Conservation (phyloP, 768 basidiomycete species). For the Leucosporidium creatinivorum region DNA sequence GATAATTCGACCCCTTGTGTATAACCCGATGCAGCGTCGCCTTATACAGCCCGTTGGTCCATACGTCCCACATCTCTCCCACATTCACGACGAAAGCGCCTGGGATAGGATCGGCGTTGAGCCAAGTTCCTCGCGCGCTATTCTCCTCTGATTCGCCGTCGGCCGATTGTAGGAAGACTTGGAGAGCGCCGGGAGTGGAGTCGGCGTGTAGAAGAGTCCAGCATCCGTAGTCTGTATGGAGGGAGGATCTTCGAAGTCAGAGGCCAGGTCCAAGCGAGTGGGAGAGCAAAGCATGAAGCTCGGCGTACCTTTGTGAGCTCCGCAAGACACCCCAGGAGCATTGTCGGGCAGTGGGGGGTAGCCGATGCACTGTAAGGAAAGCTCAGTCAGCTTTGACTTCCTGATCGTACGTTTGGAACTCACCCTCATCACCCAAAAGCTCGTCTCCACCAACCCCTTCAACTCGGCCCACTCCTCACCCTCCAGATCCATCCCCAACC, state of each 20-base stretch:
- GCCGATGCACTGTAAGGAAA: constrained; percentile 53
- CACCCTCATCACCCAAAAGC: constrained; percentile 58
- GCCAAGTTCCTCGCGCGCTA: constrained; percentile 50
- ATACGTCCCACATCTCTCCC: constrained; percentile 85
- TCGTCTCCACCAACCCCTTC: constrained; percentile 64
- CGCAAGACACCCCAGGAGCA: constrained; percentile 78
- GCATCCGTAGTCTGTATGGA: constrained; percentile 75
- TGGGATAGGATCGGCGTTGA: constrained; percentile 72
- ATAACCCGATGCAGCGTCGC: constrained; percentile 86
- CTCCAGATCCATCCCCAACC: constrained; percentile 61
- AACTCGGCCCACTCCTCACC: constrained; percentile 58
- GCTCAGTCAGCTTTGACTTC: neutral
- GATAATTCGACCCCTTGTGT: constrained; percentile 65
- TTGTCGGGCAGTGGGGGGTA: constrained; percentile 78
- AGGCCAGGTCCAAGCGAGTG: neutral
- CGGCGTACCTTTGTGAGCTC: constrained; percentile 67
- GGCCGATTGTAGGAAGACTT: constrained; percentile 53
- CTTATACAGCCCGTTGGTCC: constrained; percentile 78
- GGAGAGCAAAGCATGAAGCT: neutral
- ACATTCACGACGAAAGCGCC: constrained; percentile 85
- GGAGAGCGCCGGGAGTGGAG: constrained; percentile 67
- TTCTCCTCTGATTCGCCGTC: neutral
- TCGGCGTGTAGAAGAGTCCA: constrained; percentile 75
- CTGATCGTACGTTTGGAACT: neutral
- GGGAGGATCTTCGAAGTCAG: no score